Evolutionary conservation across 2,329 filamentous ascomycete genomes (phyloP).

Genomic region (Endoconidiophora laricicola): DNA sequence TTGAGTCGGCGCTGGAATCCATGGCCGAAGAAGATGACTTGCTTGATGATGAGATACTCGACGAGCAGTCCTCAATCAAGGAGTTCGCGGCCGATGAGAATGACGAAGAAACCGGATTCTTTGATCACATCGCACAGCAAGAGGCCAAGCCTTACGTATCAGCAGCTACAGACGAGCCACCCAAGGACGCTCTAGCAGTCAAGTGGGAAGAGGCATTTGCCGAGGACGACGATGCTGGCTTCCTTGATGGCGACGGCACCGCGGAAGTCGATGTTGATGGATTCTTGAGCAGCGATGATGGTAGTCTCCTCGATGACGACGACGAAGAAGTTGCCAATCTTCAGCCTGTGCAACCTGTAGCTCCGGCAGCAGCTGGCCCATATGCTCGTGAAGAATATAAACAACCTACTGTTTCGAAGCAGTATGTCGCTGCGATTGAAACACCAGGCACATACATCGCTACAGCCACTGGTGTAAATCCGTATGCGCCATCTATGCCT

Average conservation of each 20-base stretch:
- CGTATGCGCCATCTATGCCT: conserved; percentile 12
- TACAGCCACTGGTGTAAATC: conserved; percentile 9
- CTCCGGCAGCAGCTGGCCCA: conserved; percentile 14
- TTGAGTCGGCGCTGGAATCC: conserved; percentile 1
- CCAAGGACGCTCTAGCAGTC: conserved; percentile 51
- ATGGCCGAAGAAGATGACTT: conserved; percentile 13
- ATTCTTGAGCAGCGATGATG: conserved; percentile 69
- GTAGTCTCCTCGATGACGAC: conserved; percentile 66
- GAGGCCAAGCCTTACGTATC: conserved; percentile 12
- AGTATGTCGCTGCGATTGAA: neutral
- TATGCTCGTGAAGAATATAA: neutral
- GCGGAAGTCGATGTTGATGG: conserved; percentile 41
- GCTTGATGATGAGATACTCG: conserved; percentile 9
- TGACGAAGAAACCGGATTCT: conserved; percentile 1
- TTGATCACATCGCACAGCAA: conserved; percentile 7
- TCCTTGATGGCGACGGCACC: conserved; percentile 40
- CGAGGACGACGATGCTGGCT: conserved; percentile 52
- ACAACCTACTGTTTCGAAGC: neutral
- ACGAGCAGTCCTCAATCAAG: neutral
- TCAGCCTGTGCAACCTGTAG: conserved; percentile 4
- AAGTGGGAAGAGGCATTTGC: conserved; percentile 73
- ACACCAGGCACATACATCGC: conserved; percentile 9
- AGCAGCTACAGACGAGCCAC: conserved; percentile 15
- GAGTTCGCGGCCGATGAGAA: neutral
- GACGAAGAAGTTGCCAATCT: conserved; percentile 23